A percentile compares a stretch with the other conserved stretches of the same genome.
phyloP scores from a whole-genome alignment of 78 protist species.

The Chrysochromulina parva region DNA sequence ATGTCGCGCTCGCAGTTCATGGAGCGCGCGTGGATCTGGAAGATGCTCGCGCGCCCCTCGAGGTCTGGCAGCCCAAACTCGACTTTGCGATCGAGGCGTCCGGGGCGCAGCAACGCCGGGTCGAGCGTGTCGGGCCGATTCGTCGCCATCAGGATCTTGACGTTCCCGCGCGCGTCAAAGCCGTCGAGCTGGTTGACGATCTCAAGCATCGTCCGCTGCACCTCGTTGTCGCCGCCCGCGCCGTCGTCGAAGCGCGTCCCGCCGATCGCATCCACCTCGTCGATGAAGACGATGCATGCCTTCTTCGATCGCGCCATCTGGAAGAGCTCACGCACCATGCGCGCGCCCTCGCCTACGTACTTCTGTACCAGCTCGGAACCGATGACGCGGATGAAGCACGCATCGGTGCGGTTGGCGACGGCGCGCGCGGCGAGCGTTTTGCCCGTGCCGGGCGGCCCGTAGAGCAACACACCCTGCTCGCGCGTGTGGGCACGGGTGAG shows the following conservation, averaged over 20 bases:
- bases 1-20: conserved; percentile 85
- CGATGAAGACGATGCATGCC: conserved; percentile 98
- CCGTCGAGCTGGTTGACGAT: conserved; percentile 98
- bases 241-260: conserved; percentile 87
- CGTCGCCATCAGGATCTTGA: conserved; percentile 99
- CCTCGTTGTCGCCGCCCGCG: conserved; percentile 97
- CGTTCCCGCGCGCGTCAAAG: conserved; percentile 98
- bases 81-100: conserved; percentile 96
- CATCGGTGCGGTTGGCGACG: conserved; percentile 99
- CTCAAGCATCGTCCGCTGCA: conserved; percentile 99
- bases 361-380: conserved; percentile 98
- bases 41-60: conserved; percentile 92
- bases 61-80: conserved; percentile 98
- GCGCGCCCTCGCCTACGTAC: conserved; percentile 97
- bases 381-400: conserved; percentile 98
- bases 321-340: conserved; percentile 98
- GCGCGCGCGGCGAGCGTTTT: conserved; percentile 99
- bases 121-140: conserved; percentile 96
- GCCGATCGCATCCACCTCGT: conserved; percentile 99
- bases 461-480: neutral
- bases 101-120: conserved; percentile 99
- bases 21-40: conserved; percentile 84
- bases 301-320: conserved; percentile 97
- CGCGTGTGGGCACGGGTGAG: no score
- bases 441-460: conserved; percentile 89